Percentiles rank a stretch among this genome's conserved stretches.
phyloP scores from a whole-genome alignment of 164 flowering plant species.

The Houttuynia cordata region DNA sequence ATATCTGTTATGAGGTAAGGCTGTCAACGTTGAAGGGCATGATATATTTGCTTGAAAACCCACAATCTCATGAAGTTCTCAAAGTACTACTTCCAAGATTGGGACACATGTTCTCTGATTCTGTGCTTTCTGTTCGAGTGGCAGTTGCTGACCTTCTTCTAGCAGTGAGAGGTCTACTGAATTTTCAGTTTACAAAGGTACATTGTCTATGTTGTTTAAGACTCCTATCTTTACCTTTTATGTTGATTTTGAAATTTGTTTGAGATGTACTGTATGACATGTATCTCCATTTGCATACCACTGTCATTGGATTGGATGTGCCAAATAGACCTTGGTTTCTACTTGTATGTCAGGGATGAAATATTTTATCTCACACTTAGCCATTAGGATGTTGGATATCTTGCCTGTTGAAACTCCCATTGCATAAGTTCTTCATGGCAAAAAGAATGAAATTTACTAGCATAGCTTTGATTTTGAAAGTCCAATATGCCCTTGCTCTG shows the following conservation, averaged over 20 bases:
- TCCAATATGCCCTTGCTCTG: no score
- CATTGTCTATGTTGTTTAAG: neutral
- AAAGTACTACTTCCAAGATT: constrained; percentile 88
- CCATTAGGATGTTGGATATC: no score
- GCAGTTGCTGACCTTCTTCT: constrained; percentile 73
- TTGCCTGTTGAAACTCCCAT: no score
- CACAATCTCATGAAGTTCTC: constrained; percentile 85
- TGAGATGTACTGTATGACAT: neutral
- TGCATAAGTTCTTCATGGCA: no score
- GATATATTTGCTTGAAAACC: constrained; percentile 77
- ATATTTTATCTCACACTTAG: no score
- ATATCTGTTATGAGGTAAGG: constrained; percentile 62
- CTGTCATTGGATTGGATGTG: no score
- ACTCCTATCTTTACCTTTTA: neutral
- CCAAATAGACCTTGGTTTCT: no score
- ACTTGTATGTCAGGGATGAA: no score
- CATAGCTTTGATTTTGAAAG: no score
- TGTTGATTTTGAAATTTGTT: neutral
- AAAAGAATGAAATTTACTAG: no score
- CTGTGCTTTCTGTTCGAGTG: constrained; percentile 39
- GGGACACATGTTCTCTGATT: constrained; percentile 56
- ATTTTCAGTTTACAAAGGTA: constrained; percentile 90
- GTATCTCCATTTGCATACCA: no score
- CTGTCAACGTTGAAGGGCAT: constrained; percentile 72
- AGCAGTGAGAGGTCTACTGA: constrained; percentile 39